Evolutionary conservation across 495 filamentous ascomycete genomes (phyloP).

Genomic region (Annulohypoxylon bovei): DNA sequence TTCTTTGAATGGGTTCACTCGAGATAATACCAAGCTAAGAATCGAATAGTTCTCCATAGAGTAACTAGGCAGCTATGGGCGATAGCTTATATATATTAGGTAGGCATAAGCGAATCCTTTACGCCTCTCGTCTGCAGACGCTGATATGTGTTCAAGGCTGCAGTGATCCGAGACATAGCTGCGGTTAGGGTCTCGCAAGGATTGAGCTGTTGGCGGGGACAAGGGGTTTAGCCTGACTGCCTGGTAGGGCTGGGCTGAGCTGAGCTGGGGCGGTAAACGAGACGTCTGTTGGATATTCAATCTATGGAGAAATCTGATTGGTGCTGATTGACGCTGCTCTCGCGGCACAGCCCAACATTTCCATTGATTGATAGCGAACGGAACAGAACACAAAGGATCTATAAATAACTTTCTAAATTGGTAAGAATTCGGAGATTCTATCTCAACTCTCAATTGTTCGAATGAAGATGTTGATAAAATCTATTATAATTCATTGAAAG

Average conservation of each 20-base stretch:
- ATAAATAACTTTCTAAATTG: not conserved
- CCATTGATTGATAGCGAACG: not conserved
- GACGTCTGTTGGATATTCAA: constrained; percentile 3
- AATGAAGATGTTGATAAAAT: not conserved
- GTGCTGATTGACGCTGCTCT: constrained; percentile 5
- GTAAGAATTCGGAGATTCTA: not conserved
- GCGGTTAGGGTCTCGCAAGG: not conserved
- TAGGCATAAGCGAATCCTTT: constrained; percentile 1
- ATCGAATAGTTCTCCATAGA: not conserved
- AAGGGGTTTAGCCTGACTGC: not conserved
- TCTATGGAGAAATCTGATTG: constrained; percentile 11
- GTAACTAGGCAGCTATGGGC: not conserved
- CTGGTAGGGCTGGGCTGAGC: constrained; percentile 16
- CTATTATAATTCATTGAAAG: not conserved
- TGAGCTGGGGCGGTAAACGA: constrained; percentile 23
- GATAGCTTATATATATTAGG: not conserved
- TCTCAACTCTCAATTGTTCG: not conserved
- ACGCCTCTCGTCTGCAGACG: not conserved
- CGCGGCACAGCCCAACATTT: constrained; percentile 11
- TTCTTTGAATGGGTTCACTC: not conserved
- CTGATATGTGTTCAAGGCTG: constrained; percentile 9
- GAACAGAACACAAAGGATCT: not conserved
- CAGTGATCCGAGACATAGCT: not conserved
- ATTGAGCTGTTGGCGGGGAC: not conserved
- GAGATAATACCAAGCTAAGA: not conserved